phyloP scores from a whole-genome alignment of 2,329 filamentous ascomycete genomes.

The Colletotrichum somersetense region DNA sequence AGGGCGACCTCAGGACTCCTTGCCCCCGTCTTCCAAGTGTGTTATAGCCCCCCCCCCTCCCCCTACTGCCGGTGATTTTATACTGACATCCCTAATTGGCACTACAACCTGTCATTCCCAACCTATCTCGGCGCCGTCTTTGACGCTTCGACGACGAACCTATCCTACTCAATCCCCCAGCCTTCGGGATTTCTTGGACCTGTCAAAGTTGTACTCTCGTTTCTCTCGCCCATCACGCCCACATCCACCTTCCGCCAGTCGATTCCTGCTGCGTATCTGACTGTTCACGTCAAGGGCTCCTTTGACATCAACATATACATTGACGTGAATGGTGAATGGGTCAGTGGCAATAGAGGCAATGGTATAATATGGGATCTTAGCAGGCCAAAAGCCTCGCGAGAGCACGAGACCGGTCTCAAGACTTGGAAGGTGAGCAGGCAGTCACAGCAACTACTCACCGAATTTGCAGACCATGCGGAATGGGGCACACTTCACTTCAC shows the following conservation, averaged over 20 bases:
- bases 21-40: conserved; percentile 48
- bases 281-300: conserved; percentile 75
- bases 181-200: conserved; percentile 46
- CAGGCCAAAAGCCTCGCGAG: conserved; percentile 54
- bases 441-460: conserved; percentile 78
- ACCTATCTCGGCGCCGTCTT: conserved; percentile 60
- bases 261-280: conserved; percentile 85
- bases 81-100: conserved; percentile 36
- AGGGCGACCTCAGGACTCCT: conserved; percentile 65
- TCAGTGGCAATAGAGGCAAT: conserved; percentile 79
- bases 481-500: conserved; percentile 87
- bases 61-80: background rate
- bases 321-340: conserved; percentile 83
- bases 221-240: conserved; percentile 83
- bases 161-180: conserved; percentile 59
- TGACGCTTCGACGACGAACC: conserved; percentile 63
- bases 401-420: conserved; percentile 63
- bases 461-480: conserved; percentile 80
- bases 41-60: background rate
- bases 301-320: conserved; percentile 75
- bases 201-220: conserved; percentile 60
- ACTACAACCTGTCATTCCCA: conserved; percentile 57
- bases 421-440: conserved; percentile 74
- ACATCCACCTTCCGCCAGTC: conserved; percentile 84
- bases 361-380: conserved; percentile 78